Percentiles rank a stretch among this genome's conserved stretches.
Evolutionary conservation across 176 grass and related monocot genomes (phyloP).

Genomic region (Triticum aestivum): DNA sequence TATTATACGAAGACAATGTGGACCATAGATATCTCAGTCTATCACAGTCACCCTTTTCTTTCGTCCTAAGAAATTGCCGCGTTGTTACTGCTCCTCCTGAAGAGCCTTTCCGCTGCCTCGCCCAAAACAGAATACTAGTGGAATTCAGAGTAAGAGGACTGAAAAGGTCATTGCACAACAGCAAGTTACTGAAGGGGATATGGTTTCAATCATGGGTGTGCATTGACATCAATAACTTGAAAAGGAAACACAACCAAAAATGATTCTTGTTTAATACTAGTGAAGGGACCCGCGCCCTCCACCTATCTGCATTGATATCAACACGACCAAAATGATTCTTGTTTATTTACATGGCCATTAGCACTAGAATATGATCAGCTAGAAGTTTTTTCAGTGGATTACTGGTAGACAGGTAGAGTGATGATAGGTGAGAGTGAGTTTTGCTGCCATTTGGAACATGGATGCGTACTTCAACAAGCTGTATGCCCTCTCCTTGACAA

Average conservation of each 20-base stretch:
- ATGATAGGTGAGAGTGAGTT: background rate
- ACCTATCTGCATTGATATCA: too few species aligned
- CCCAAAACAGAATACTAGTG: background rate
- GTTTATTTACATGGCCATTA: background rate
- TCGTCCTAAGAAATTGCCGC: background rate
- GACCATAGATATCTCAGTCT: background rate
- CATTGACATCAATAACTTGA: too few species aligned
- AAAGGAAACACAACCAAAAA: too few species aligned
- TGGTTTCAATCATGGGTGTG: background rate
- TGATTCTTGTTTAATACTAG: too few species aligned
- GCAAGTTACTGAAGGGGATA: slow-evolving; percentile 13
- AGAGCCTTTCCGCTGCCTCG: background rate
- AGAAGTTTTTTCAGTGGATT: background rate
- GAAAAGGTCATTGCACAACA: too few species aligned
- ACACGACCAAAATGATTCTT: too few species aligned
- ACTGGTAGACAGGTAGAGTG: background rate
- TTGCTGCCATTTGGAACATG: background rate
- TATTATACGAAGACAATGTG: background rate
- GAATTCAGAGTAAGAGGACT: background rate
- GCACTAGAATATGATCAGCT: background rate
- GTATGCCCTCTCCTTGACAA: slow-evolving; percentile 13
- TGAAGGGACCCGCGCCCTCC: too few species aligned
- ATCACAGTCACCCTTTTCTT: background rate
- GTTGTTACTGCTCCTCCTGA: background rate
- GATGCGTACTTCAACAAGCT: background rate